Percentiles rank a stretch among this genome's conserved stretches.
These are phyloP conservation scores for Cucurbita maxima DNA, from an alignment of 306 rosid species.

Conservation along the genomic window DNA sequence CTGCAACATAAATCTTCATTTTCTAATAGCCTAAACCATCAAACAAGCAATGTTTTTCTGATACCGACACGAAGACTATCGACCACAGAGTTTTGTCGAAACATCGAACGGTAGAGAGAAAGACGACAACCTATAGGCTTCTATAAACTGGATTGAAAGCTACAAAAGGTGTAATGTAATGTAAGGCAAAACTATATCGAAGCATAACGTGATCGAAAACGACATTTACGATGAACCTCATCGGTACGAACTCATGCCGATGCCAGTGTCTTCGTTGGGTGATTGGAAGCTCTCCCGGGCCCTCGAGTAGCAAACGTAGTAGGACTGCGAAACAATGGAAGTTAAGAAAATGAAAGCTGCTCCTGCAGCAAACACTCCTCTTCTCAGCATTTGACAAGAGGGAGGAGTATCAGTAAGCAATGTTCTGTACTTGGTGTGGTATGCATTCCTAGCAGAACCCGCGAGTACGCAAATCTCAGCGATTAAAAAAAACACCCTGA, in stretches of 20 bases:
- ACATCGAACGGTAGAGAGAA: not conserved
- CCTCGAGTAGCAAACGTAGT: conserved; percentile 67
- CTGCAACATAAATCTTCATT: not conserved
- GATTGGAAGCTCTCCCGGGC: conserved; percentile 76
- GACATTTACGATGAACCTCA: conserved; percentile 21
- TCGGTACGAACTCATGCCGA: conserved; percentile 77
- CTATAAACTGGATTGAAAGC: not conserved
- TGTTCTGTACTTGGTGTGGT: conserved; percentile 75
- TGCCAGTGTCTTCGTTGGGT: conserved; percentile 43
- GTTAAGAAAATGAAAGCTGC: conserved; percentile 76
- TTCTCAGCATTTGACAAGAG: conserved; percentile 62
- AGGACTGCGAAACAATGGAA: conserved; percentile 50
- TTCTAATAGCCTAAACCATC: not conserved
- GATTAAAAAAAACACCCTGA: conserved; percentile 79
- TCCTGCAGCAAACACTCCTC: conserved; percentile 86
- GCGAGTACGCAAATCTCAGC: conserved; percentile 84
- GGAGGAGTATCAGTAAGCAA: conserved; percentile 16
- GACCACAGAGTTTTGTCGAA: not conserved
- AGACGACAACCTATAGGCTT: not conserved
- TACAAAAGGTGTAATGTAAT: not conserved
- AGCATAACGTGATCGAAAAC: not conserved
- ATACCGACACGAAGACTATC: not conserved
- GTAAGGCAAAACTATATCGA: not conserved
- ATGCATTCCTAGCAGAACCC: conserved; percentile 82
- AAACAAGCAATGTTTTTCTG: not conserved